Evolutionary conservation across 2,329 filamentous ascomycete species (phyloP).

Genomic region (Mariannaea sp.): DNA sequence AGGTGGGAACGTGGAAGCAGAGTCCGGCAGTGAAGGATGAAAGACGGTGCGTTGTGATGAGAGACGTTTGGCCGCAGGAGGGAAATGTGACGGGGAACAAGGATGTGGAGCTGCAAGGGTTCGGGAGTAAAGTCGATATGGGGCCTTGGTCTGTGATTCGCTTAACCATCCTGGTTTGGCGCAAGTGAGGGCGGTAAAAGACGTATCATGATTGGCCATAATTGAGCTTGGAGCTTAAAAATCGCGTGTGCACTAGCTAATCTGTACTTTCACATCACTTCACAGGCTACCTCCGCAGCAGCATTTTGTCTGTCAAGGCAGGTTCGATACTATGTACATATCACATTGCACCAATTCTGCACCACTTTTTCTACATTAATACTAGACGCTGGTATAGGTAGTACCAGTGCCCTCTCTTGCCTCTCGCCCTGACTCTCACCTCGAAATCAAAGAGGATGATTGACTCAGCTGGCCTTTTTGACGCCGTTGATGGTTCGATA

Average conservation of each 20-base stretch:
- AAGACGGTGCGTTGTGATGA: slow-evolving; percentile 10
- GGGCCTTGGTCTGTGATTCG: slow-evolving; percentile 30
- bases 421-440: no score
- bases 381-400: no score
- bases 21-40: background rate
- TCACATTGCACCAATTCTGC: slow-evolving; percentile 1
- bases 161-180: slow-evolving; percentile 20
- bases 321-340: no score
- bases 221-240: background rate
- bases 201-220: slow-evolving; percentile 26
- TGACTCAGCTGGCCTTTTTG: slow-evolving; percentile 1
- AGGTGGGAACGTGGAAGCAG: no score
- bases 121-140: slow-evolving; percentile 11
- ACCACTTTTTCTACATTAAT: slow-evolving; percentile 13
- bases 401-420: background rate
- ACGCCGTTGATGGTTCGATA: slow-evolving; percentile 15
- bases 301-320: no score
- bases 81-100: slow-evolving; percentile 10
- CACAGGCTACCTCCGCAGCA: no score
- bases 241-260: slow-evolving; percentile 7
- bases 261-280: slow-evolving; percentile 1
- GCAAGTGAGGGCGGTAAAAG: slow-evolving; percentile 34
- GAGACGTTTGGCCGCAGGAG: slow-evolving; percentile 10
- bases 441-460: no score
- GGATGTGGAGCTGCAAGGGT: slow-evolving; percentile 28